A percentile compares a stretch with the other conserved stretches of the same genome.
These are phyloP conservation scores for Trichoderma orchidacearum DNA, from an alignment of 495 filamentous ascomycete species.

Conservation along the genomic window DNA sequence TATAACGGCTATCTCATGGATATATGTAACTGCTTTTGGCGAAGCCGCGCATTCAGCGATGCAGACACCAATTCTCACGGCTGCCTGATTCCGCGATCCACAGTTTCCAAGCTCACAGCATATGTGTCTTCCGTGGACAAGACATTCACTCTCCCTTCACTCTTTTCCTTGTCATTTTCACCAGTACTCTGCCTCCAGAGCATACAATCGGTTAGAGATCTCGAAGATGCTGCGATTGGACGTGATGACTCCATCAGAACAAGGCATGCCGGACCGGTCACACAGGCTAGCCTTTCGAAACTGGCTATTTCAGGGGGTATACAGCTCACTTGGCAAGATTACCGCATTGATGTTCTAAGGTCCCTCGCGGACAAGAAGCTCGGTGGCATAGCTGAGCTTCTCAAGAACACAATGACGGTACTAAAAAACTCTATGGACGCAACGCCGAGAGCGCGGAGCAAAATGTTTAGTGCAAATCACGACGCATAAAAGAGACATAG, in stretches of 20 bases:
- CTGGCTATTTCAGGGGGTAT: conserved; percentile 59
- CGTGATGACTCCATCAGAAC: conserved; percentile 20
- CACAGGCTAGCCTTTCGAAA: conserved; percentile 45
- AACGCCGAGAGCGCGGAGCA: background rate
- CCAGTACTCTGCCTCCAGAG: conserved; percentile 50
- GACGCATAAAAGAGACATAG: background rate
- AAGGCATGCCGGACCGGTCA: conserved; percentile 64
- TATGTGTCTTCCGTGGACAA: conserved; percentile 27
- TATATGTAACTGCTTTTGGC: conserved; percentile 76
- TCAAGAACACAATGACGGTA: conserved; percentile 76
- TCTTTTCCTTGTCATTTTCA: conserved; percentile 62
- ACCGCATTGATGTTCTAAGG: conserved; percentile 57
- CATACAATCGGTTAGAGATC: conserved; percentile 51
- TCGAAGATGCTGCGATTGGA: conserved; percentile 41
- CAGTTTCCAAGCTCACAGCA: conserved; percentile 29
- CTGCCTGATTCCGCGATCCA: conserved; percentile 45
- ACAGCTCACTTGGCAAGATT: conserved; percentile 57
- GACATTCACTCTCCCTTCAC: conserved; percentile 32
- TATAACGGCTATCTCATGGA: conserved; percentile 90
- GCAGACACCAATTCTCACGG: conserved; percentile 59
- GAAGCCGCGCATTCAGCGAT: conserved; percentile 56
- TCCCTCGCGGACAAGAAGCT: conserved; percentile 55
- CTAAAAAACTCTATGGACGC: conserved; percentile 30
- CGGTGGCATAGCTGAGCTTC: conserved; percentile 53
- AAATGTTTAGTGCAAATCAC: background rate